Evolutionary conservation across 1,284 basidiomycete species (phyloP).

Genomic region (Waitea zeae): DNA sequence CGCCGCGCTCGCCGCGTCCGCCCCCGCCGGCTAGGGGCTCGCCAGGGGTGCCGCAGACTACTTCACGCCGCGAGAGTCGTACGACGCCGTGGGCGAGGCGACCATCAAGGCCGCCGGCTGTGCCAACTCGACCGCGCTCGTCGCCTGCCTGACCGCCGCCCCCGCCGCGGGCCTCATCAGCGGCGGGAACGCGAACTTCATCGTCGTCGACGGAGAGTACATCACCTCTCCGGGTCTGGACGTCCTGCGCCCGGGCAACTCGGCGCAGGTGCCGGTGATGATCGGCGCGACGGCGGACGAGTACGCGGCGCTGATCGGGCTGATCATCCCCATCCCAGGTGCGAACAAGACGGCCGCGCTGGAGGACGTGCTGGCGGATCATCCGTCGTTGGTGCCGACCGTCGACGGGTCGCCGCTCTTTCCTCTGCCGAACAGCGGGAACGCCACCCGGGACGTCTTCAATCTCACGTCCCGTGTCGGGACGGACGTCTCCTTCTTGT

Average conservation of each 20-base stretch:
- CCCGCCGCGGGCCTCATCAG: not conserved
- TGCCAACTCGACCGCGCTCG: not conserved
- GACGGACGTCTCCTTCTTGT: conserved; percentile 20
- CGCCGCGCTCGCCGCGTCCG: conserved; percentile 9
- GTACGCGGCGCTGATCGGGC: conserved; percentile 14
- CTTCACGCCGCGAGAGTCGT: conserved; percentile 6
- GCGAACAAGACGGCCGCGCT: too few relatives aligned
- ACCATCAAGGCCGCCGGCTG: not conserved
- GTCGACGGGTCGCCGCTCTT: too few relatives aligned
- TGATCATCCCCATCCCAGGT: too few relatives aligned
- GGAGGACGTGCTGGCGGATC: too few relatives aligned
- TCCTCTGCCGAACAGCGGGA: conserved; percentile 12
- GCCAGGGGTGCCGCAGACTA: conserved; percentile 9
- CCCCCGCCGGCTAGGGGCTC: conserved; percentile 6
- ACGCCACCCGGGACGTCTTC: conserved; percentile 16
- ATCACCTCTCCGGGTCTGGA: conserved; percentile 3
- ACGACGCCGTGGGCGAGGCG: conserved; percentile 6
- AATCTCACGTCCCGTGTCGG: conserved; percentile 17
- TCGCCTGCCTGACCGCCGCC: not conserved
- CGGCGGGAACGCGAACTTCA: not conserved
- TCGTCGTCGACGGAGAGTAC: conserved; percentile 9
- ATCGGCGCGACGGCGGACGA: not conserved
- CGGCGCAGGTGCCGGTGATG: not conserved
- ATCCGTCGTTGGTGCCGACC: too few relatives aligned
- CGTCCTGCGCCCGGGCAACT: not conserved